Evolutionary conservation across 2,329 filamentous ascomycete genomes (phyloP), one percentile per base, ranked within the genome.

Genomic region (Aspergillus hiratsukae): DNA sequence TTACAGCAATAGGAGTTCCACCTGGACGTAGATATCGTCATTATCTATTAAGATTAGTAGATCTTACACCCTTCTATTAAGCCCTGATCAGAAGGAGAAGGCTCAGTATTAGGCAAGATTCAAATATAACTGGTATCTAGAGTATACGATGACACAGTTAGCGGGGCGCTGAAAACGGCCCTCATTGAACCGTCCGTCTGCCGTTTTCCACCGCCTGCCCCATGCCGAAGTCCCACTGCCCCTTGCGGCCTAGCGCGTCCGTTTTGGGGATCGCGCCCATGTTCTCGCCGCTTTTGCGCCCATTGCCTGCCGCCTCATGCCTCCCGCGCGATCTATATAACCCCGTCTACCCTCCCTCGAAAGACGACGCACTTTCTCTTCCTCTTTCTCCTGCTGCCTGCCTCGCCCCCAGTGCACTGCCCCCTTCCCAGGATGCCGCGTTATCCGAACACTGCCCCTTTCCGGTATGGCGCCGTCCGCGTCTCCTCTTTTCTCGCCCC

Each of bases 291-390:
- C 63, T 63, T 64, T 66, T 64, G 58, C 53, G 23, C 31, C 46
- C 48, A 40, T 52, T 41, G 4, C 53, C 29, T 53, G 53, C 62
- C 55, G 59, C 58, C 59, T 53, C 21, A 61, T 43, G 14, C 11
- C 48, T 7, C 28, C 56, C 53, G 25, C 37, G 55, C 53, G 31
- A 64, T 66, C 65, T 66, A 68, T 68, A 66, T 63, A 68, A 66
- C 23, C 57, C 61, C 51, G 49, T 48, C 62, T 37, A 54, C 58
- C 53, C 63, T 60, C 56, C 60, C 52, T 60, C 43, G 45, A 59
- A 59, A 50, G 51, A 54, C 57, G 37, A 67, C 58, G 59, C 60
- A 67, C 64, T 63, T 64, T 60, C 61, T 60, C 58, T 56, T 66
- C 52, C 55, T 40, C 56, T 64, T 60, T 60, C 58, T 46, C 29